Evolutionary conservation across 2,329 filamentous ascomycete genomes (phyloP).

Genomic region (Fusarium agapanthi): DNA sequence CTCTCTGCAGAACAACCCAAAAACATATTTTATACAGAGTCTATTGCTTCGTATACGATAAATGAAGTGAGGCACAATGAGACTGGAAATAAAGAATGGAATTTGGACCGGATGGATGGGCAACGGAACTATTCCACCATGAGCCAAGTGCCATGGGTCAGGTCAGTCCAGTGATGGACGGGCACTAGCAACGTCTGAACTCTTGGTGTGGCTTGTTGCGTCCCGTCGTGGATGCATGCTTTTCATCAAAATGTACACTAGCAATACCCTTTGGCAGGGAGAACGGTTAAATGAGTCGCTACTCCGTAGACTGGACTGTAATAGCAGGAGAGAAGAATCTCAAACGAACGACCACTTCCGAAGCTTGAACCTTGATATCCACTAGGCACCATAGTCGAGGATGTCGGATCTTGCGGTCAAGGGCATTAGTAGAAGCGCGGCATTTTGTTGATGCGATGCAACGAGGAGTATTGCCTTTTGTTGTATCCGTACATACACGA

Average conservation of each 20-base stretch:
- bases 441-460: conserved; percentile 23
- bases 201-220: conserved; percentile 26
- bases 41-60: neutral
- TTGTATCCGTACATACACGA: neutral
- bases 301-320: conserved; percentile 1
- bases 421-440: conserved; percentile 15
- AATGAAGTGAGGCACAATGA: neutral
- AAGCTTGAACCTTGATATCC: conserved; percentile 2
- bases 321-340: neutral
- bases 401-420: conserved; percentile 22
- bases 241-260: conserved; percentile 14
- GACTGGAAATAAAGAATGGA: conserved; percentile 1
- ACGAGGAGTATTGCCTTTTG: neutral
- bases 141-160: neutral
- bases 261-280: neutral
- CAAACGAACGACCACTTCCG: neutral
- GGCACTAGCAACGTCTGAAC: conserved; percentile 34
- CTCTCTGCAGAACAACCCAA: neutral
- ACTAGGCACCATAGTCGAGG: neutral
- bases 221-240: conserved; percentile 16
- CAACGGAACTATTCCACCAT: conserved; percentile 11
- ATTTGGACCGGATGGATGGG: conserved; percentile 19
- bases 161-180: conserved; percentile 20
- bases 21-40: neutral
- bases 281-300: conserved; percentile 20